Evolutionary conservation across 352 stramenopile genomes (phyloP).

Genomic region (Phytophthora ramorum): DNA sequence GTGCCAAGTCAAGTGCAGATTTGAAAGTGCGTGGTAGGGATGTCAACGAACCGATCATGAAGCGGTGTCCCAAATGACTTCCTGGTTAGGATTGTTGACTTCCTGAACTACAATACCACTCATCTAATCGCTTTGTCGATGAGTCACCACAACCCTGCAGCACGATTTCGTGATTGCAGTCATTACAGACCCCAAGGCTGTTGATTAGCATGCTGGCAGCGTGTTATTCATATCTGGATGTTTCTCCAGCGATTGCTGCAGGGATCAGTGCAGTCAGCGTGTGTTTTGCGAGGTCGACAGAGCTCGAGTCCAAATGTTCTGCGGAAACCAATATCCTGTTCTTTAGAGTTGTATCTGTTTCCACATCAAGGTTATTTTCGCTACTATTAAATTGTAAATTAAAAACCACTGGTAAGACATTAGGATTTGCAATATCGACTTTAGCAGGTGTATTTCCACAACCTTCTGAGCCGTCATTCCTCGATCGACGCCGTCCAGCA

Average conservation of each 20-base stretch:
- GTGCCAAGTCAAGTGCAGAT: slow-evolving; percentile 12
- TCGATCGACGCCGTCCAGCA: not conserved
- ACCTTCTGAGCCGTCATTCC: slow-evolving; percentile 10
- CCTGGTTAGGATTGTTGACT: not conserved
- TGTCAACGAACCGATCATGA: slow-evolving; percentile 33
- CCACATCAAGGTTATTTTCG: too few species aligned
- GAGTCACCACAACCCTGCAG: slow-evolving; percentile 4
- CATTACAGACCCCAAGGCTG: not conserved
- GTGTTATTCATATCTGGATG: not conserved
- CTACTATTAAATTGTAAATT: not conserved
- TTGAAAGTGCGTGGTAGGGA: slow-evolving; percentile 25
- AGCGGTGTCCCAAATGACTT: slow-evolving; percentile 12
- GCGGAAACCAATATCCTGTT: not conserved
- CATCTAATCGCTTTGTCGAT: slow-evolving; percentile 20
- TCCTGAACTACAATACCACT: not conserved
- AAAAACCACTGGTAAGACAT: too few species aligned
- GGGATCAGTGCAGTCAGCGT: not conserved
- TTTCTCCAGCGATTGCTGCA: not conserved
- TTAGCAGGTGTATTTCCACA: not conserved
- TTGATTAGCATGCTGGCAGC: not conserved
- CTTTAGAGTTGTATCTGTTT: not conserved
- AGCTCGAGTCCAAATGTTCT: not conserved
- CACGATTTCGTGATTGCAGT: slow-evolving; percentile 7
- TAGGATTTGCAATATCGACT: not conserved
- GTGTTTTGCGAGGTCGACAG: too few species aligned